These are phyloP conservation scores for Bauhinia variegata DNA, from an alignment of 306 rosid genomes.

Conservation along the genomic window DNA sequence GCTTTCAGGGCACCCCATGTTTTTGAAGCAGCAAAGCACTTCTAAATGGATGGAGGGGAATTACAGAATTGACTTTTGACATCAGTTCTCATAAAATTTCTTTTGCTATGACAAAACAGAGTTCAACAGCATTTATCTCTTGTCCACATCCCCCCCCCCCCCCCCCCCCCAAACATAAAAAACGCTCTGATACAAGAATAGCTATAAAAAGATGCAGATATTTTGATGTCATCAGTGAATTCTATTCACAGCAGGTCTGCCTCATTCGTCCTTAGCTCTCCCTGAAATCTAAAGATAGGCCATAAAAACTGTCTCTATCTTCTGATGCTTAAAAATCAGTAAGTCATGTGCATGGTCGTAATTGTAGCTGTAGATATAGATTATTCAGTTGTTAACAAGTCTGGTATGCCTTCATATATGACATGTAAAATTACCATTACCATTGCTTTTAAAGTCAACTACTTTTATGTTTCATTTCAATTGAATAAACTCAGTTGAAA, in stretches of 20 bases:
- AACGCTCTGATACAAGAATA: neutral
- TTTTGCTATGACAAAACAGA: neutral
- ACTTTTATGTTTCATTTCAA: too few relatives aligned
- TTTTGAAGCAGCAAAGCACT: neutral
- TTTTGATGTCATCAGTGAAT: neutral
- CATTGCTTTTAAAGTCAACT: neutral
- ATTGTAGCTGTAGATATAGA: too few relatives aligned
- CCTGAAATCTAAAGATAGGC: neutral
- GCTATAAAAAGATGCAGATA: neutral
- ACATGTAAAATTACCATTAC: constrained; percentile 3
- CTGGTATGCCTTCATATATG: neutral
- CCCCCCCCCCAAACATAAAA: too few relatives aligned
- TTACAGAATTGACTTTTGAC: neutral
- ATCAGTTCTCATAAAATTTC: neutral
- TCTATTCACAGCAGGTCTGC: neutral
- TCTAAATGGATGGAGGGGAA: neutral
- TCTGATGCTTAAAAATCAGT: too few relatives aligned
- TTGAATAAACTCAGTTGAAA: neutral
- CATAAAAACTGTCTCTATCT: too few relatives aligned
- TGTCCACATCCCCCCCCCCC: neutral
- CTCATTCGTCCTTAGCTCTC: neutral
- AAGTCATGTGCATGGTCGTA: too few relatives aligned
- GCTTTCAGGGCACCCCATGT: neutral
- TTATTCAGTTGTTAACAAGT: constrained; percentile 1
- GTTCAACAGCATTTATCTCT: neutral